A percentile compares a stretch with the other conserved stretches of the same genome.
Evolutionary conservation across 495 filamentous ascomycete species (phyloP).

Genomic region (Tuber umbilicatum): DNA sequence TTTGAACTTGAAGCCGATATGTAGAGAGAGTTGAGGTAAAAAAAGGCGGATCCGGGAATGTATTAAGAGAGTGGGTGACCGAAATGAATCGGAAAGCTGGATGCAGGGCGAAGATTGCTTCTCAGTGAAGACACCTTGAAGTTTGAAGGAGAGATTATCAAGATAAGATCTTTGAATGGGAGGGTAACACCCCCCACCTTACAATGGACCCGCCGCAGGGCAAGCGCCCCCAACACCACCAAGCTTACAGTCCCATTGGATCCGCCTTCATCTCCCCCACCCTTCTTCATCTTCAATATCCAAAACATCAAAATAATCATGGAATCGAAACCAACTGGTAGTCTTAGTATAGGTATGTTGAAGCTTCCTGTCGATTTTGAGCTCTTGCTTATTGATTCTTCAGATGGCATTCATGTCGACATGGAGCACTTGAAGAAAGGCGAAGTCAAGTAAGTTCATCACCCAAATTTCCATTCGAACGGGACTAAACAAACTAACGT

Average conservation of each 20-base stretch:
- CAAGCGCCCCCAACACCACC: slow-evolving; percentile 30
- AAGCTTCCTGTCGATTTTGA: slow-evolving; percentile 11
- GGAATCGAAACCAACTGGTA: slow-evolving; percentile 37
- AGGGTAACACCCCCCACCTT: slow-evolving; percentile 28
- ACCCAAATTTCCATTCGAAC: slow-evolving; percentile 4
- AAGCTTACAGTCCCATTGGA: slow-evolving; percentile 14
- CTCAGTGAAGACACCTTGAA: background rate
- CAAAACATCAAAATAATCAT: slow-evolving; percentile 25
- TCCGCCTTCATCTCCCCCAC: slow-evolving; percentile 25
- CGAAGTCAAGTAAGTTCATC: slow-evolving; percentile 71
- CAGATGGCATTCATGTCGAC: slow-evolving; percentile 98
- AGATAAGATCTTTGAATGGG: slow-evolving; percentile 36
- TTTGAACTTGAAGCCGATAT: background rate
- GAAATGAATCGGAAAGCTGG: background rate
- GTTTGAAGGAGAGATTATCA: slow-evolving; percentile 28
- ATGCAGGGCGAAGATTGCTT: background rate
- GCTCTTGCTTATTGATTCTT: slow-evolving; percentile 31
- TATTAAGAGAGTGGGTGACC: background rate
- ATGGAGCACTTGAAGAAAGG: slow-evolving; percentile 79
- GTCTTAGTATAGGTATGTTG: slow-evolving; percentile 40
- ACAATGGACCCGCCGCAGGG: background rate
- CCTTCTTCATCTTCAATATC: slow-evolving; percentile 5
- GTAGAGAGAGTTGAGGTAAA: background rate
- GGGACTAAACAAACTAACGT: slow-evolving; percentile 42
- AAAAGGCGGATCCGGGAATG: background rate